A percentile compares a stretch with the other conserved stretches of the same genome.
Evolutionary conservation across 2,329 filamentous ascomycete species (phyloP).

Genomic region (Aspergillus arachidicola): DNA sequence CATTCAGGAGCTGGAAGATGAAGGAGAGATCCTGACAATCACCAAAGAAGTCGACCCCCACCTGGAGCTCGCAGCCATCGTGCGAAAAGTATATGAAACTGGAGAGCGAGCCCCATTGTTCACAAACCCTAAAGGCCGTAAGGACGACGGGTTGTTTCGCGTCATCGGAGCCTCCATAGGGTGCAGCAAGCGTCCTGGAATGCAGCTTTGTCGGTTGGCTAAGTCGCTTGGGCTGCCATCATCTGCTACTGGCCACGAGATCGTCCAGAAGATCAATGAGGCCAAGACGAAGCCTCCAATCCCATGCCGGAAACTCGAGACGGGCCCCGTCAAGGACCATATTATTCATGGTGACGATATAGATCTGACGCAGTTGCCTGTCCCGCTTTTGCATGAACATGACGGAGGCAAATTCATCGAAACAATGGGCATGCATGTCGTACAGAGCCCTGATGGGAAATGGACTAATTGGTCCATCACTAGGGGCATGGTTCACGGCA

Average conservation of each 20-base stretch:
- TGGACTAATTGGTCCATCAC: constrained; percentile 27
- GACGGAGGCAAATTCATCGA: constrained; percentile 22
- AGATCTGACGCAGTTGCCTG: constrained; percentile 22
- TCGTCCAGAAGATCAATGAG: constrained; percentile 19
- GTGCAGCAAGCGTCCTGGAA: constrained; percentile 8
- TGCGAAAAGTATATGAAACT: constrained; percentile 17
- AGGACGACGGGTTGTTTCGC: constrained; percentile 11
- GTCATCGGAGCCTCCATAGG: constrained; percentile 11
- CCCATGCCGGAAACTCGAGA: constrained; percentile 11
- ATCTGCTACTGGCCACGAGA: constrained; percentile 16
- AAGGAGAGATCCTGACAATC: constrained; percentile 16
- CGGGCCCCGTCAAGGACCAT: constrained; percentile 21
- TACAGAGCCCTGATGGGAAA: constrained; percentile 22
- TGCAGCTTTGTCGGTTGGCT: constrained; percentile 18
- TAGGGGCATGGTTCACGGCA: constrained; percentile 20
- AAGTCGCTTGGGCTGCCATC: constrained; percentile 15
- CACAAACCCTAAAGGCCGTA: neutral
- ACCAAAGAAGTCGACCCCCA: constrained; percentile 16
- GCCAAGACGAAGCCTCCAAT: constrained; percentile 15
- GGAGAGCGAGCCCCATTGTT: constrained; percentile 11
- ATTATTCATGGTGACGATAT: constrained; percentile 26
- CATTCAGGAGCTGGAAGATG: constrained; percentile 11
- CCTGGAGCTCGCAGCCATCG: constrained; percentile 16
- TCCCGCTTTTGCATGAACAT: constrained; percentile 20
- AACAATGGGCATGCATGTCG: constrained; percentile 24